Percentiles rank a stretch among this genome's conserved stretches.
Evolutionary conservation across 306 rosid species (phyloP).

Genomic region (Prunus padus): DNA sequence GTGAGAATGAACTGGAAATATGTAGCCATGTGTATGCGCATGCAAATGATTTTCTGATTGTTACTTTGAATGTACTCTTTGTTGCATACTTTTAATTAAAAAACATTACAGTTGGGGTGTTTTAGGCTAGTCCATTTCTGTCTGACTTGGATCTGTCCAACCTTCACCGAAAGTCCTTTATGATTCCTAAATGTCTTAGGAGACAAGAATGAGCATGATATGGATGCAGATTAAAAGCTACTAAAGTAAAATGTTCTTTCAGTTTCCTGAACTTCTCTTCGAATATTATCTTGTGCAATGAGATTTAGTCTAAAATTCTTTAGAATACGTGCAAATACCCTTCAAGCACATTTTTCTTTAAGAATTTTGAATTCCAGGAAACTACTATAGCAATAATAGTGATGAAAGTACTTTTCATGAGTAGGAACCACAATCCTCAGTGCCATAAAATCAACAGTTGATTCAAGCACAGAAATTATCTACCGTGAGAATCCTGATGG

Average conservation of each 20-base stretch:
- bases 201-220: no score
- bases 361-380: not conserved
- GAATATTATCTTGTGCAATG: not conserved
- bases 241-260: not conserved
- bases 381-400: conserved; percentile 14
- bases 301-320: not conserved
- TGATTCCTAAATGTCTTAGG: no score
- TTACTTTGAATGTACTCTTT: not conserved
- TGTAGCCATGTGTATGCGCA: no score
- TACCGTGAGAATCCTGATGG: conserved; percentile 66
- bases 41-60: not conserved
- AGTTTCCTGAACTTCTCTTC: not conserved
- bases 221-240: no score
- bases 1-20: not conserved
- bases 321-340: not conserved
- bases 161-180: not conserved
- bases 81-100: not conserved
- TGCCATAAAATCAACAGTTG: conserved; percentile 67
- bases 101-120: no score
- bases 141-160: no score
- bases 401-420: conserved; percentile 27
- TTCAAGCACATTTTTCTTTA: not conserved
- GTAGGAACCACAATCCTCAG: conserved; percentile 81
- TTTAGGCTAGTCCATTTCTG: no score
- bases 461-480: conserved; percentile 62